Percentiles rank a stretch among this genome's conserved stretches.
These are phyloP conservation scores for Scutellaria baicalensis DNA, from an alignment of 257 asterid species.

Conservation along the genomic window DNA sequence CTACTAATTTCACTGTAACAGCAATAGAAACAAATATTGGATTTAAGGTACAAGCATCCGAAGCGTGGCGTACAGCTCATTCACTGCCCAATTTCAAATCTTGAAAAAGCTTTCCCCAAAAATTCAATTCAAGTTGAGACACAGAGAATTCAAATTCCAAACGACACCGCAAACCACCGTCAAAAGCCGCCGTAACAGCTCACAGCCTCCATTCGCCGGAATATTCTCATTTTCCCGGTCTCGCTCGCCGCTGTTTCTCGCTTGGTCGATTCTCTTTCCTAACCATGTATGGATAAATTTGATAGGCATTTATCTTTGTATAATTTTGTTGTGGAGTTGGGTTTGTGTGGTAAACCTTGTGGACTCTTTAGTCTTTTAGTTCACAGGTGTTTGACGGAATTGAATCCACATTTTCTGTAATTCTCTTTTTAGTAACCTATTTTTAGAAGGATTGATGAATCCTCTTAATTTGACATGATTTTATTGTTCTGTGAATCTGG, in stretches of 20 bases:
- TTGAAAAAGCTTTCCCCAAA: conserved; percentile 2
- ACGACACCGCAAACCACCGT: conserved; percentile 6
- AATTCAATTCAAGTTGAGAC: conserved; percentile 20
- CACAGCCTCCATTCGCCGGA: conserved; percentile 13
- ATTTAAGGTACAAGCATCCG: conserved; percentile 14
- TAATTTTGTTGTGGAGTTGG: background rate
- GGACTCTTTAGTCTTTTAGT: background rate
- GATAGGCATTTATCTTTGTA: background rate
- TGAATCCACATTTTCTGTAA: background rate
- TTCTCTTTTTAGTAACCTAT: background rate
- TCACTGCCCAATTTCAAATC: conserved; percentile 21
- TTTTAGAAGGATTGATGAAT: background rate
- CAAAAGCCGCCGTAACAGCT: conserved; percentile 29
- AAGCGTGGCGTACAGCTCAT: conserved; percentile 23
- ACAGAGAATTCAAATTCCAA: conserved; percentile 3
- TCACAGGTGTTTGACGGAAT: background rate
- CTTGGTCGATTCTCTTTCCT: conserved; percentile 7
- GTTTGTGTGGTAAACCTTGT: background rate
- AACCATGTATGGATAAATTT: background rate
- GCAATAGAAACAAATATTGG: background rate
- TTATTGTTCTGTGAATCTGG: conserved; percentile 1
- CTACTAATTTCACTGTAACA: too few relatives aligned
- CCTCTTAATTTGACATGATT: background rate
- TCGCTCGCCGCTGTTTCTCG: conserved; percentile 8
- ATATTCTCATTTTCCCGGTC: conserved; percentile 8